Conservation (phyloP, 148 eudicot genomes). For the Persicaria tinctoria region DNA sequence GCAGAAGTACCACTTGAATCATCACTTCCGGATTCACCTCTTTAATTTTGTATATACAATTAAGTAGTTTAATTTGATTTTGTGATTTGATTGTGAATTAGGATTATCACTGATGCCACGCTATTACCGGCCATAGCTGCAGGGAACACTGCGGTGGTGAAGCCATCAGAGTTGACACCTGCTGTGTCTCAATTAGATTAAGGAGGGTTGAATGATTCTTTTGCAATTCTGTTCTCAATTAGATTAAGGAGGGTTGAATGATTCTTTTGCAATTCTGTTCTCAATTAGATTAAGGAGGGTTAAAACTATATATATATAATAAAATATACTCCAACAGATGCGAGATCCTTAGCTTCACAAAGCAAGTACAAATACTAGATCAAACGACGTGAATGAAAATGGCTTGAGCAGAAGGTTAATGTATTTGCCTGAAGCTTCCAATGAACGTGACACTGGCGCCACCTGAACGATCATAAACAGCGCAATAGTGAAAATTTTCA, state of each 20-base stretch:
- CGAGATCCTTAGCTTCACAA: too few species aligned
- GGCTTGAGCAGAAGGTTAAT: conserved; percentile 21
- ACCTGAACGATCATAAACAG: conserved; percentile 12
- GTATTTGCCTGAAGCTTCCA: conserved; percentile 3
- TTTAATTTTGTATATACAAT: not conserved
- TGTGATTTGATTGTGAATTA: conserved; percentile 10
- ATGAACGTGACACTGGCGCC: conserved; percentile 20
- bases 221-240: too few species aligned
- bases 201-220: too few species aligned
- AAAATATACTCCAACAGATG: too few species aligned
- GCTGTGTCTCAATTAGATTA: too few species aligned
- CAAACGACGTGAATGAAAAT: conserved; percentile 29
- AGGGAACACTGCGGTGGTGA: conserved; percentile 64
- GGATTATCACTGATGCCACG: conserved; percentile 69
- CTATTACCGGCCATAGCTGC: conserved; percentile 85
- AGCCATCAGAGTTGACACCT: conserved; percentile 83
- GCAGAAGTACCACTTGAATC: conserved; percentile 91
- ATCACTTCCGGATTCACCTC: conserved; percentile 92
- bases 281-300: too few species aligned
- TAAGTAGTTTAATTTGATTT: not conserved
- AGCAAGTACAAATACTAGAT: not conserved
- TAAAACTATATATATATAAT: too few species aligned
- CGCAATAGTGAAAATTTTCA: too few species aligned
- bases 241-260: too few species aligned
- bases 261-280: too few species aligned